Evolutionary conservation across 2,329 filamentous ascomycete species (phyloP).

Genomic region (Penicillium sp.): DNA sequence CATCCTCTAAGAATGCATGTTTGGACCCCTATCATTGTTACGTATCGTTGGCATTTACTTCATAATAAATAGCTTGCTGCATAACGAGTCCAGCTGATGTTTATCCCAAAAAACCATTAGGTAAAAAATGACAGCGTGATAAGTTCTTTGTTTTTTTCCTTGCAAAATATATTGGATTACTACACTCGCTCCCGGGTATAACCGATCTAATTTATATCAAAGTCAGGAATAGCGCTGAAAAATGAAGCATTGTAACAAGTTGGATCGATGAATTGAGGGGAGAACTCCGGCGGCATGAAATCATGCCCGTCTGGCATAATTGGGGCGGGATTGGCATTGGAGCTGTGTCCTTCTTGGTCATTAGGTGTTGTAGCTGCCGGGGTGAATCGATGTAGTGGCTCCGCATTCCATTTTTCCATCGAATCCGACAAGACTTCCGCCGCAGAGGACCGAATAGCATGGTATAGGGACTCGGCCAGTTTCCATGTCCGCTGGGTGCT

Average conservation of each 20-base stretch:
- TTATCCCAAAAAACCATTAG: not conserved
- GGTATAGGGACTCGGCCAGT: conserved; percentile 30
- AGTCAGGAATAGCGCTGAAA: conserved; percentile 28
- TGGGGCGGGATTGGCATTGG: conserved; percentile 10
- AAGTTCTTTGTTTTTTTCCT: not conserved
- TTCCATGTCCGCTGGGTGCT: conserved; percentile 31
- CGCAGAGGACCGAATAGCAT: conserved; percentile 27
- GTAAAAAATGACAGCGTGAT: not conserved
- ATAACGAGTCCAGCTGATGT: not conserved
- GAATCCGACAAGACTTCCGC: conserved; percentile 30
- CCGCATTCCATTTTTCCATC: conserved; percentile 29
- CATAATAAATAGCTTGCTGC: not conserved
- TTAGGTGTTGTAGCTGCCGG: conserved; percentile 20
- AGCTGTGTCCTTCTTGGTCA: conserved; percentile 17
- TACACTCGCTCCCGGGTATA: not conserved
- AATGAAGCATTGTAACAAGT: conserved; percentile 33
- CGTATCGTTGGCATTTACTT: not conserved
- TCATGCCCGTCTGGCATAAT: conserved; percentile 26
- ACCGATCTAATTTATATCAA: conserved; percentile 22
- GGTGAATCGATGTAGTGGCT: conserved; percentile 25
- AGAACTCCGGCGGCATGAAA: conserved; percentile 26
- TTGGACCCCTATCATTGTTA: conserved; percentile 2
- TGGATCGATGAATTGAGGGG: conserved; percentile 31
- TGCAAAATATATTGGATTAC: not conserved
- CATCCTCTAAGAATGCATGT: not conserved